phyloP scores from a whole-genome alignment of 2,329 filamentous ascomycete species.

The Alternaria gansuensis region DNA sequence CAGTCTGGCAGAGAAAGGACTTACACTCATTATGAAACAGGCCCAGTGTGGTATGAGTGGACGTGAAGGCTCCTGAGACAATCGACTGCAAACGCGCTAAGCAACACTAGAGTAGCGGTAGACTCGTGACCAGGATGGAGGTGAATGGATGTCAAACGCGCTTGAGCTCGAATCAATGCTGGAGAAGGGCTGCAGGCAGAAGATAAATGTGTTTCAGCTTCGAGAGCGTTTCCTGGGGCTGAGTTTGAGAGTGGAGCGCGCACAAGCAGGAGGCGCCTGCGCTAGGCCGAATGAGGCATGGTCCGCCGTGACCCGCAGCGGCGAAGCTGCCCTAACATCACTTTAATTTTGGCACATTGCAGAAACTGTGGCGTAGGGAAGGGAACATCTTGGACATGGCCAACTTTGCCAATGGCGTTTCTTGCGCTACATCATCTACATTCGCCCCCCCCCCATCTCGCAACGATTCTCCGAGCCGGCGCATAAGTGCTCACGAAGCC shows the following conservation, averaged over 20 bases:
- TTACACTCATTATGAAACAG: constrained; percentile 55
- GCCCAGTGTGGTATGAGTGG: constrained; percentile 44
- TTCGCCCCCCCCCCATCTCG: constrained; percentile 6
- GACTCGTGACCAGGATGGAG: neutral
- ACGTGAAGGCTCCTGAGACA: constrained; percentile 50
- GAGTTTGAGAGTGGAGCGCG: constrained; percentile 18
- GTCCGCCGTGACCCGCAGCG: constrained; percentile 19
- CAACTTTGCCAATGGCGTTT: neutral
- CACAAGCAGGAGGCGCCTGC: constrained; percentile 19
- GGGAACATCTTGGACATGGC: neutral
- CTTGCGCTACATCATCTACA: constrained; percentile 8
- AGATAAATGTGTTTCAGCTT: constrained; percentile 29
- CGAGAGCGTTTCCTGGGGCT: constrained; percentile 27
- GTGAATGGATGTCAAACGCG: constrained; percentile 19
- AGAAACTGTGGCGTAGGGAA: constrained; percentile 15
- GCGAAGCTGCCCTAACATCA: constrained; percentile 17
- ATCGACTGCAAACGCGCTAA: constrained; percentile 28
- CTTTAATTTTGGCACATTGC: constrained; percentile 33
- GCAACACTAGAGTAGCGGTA: constrained; percentile 18
- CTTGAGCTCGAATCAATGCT: constrained; percentile 20
- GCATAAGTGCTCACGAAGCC: constrained; percentile 16
- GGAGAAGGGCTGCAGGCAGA: constrained; percentile 18
- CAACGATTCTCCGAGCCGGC: neutral
- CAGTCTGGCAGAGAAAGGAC: constrained; percentile 31
- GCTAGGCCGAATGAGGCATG: constrained; percentile 22